These are phyloP conservation scores for Mycena pura DNA, from an alignment of 768 basidiomycete species.

Conservation along the genomic window DNA sequence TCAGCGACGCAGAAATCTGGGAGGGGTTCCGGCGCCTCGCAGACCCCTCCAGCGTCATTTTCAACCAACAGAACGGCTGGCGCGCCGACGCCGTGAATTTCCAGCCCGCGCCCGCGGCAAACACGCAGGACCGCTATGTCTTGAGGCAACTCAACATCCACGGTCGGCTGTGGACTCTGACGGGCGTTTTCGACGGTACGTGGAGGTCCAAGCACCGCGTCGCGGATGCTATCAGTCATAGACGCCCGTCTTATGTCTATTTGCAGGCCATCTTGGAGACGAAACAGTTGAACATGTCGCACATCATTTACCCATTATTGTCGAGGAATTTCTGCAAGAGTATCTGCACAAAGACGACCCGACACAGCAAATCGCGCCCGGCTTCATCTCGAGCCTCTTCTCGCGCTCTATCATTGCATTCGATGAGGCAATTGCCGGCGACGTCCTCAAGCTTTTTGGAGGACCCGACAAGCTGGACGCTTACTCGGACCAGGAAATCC, in stretches of 20 bases:
- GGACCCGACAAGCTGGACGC: slow-evolving; percentile 56
- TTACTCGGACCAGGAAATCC: slow-evolving; percentile 63
- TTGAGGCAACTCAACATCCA: slow-evolving; percentile 62
- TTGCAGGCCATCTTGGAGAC: slow-evolving; percentile 69
- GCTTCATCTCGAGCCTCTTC: slow-evolving; percentile 61
- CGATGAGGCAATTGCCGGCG: slow-evolving; percentile 71
- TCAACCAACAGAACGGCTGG: slow-evolving; percentile 42
- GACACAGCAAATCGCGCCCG: slow-evolving; percentile 48
- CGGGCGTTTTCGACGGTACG: slow-evolving; percentile 75
- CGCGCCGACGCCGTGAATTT: slow-evolving; percentile 71
- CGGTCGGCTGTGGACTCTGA: slow-evolving; percentile 67
- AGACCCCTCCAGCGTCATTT: slow-evolving; percentile 53
- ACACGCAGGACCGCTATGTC: slow-evolving; percentile 70
- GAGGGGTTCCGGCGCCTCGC: slow-evolving; percentile 56
- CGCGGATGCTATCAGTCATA: neutral
- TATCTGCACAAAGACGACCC: slow-evolving; percentile 46
- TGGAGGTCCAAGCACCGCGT: slow-evolving; percentile 17
- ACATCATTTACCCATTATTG: slow-evolving; percentile 70
- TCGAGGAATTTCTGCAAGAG: slow-evolving; percentile 61
- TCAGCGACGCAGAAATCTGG: slow-evolving; percentile 61
- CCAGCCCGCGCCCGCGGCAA: slow-evolving; percentile 61
- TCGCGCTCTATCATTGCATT: slow-evolving; percentile 65
- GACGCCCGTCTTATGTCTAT: slow-evolving; percentile 16
- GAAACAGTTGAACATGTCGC: slow-evolving; percentile 74
- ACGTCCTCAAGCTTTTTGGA: slow-evolving; percentile 68